These are phyloP conservation scores for Starmerella asiatica DNA, from an alignment of 805 yeast genomes.

Conservation along the genomic window DNA sequence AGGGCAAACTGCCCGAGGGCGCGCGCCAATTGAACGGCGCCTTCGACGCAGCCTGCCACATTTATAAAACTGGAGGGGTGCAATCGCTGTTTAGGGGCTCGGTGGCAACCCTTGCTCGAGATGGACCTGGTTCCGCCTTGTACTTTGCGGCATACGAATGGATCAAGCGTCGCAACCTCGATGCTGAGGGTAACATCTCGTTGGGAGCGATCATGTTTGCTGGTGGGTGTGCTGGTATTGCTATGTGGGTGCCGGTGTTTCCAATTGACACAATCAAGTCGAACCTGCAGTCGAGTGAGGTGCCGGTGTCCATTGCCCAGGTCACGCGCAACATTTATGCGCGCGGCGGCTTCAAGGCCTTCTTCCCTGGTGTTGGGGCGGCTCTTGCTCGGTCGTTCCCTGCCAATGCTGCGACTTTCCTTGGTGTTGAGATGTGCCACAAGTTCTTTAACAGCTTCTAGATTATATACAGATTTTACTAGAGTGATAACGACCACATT, in stretches of 20 bases:
- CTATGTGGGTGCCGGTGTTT: conserved; percentile 95
- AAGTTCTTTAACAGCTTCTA: conserved; percentile 23
- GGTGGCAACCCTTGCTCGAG: conserved; percentile 82
- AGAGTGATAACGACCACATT: no score
- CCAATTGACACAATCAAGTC: conserved; percentile 93
- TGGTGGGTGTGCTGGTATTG: conserved; percentile 91
- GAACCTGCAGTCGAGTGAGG: conserved; percentile 54
- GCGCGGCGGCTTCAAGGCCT: conserved; percentile 73
- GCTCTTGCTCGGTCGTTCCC: conserved; percentile 92
- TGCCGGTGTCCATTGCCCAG: conserved; percentile 38
- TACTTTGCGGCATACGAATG: conserved; percentile 91
- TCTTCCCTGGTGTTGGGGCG: conserved; percentile 96
- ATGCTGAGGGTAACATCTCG: conserved; percentile 40
- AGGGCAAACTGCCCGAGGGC: conserved; percentile 29
- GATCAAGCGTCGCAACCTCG: conserved; percentile 41
- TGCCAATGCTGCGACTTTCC: conserved; percentile 97
- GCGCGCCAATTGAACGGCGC: conserved; percentile 29
- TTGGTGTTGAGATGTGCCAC: conserved; percentile 78
- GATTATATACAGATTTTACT: conserved; percentile 6
- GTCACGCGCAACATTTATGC: conserved; percentile 58
- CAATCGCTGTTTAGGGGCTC: conserved; percentile 83
- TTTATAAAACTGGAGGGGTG: conserved; percentile 70
- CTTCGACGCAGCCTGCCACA: conserved; percentile 46
- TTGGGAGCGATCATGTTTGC: conserved; percentile 68
- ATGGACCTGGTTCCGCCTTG: conserved; percentile 93